Evolutionary conservation across 164 flowering plant species (phyloP), one percentile per base, ranked within the genome.

Genomic region (Dillenia suffruticosa): DNA sequence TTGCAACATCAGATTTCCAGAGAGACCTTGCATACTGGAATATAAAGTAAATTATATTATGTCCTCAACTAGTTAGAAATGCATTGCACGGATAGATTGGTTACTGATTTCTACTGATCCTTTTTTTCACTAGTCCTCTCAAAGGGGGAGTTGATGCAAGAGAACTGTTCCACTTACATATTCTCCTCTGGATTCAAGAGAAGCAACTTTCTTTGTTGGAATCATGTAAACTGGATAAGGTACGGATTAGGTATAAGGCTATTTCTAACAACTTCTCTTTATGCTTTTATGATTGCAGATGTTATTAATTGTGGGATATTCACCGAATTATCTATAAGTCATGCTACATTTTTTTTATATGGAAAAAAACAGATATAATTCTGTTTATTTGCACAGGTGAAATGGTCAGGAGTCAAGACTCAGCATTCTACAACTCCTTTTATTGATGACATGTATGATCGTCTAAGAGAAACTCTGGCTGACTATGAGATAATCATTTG

Each of bases 141-240:
- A 90, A 90, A 81, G 94, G 96, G 54, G 98, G 96, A 67, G 90
- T 92, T 65, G 92, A 90, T 78, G 96, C 98, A 48, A 93, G 80
- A 70, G 94, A 93, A 63, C 70, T 93, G 71, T 93, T 93, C 76
- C 93, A 93, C 71, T 68, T 87, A 72, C 88, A 93, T 73, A 90
- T 93, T 51, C 63, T 90, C 63, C 65, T 87, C 16, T 93, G 98
- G 98, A 90, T 93, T 73, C 83, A 90, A 69, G 95, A 93, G 73
- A 93, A 80, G 63, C 96, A 96, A 17, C 76, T 70, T 24, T 75
- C 86, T 24, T 67, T 90, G 74, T 90, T 93, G 1, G 97, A 90
- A 67, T 70, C 89, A 44, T 90, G 98, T 75, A 90, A 81, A 77
- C 61, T 88, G 52, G 98, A 93, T 56, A 93, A 88, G 98, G 98